Evolutionary conservation across 2,329 filamentous ascomycete genomes (phyloP).

Genomic region (Orbilia brochopaga): DNA sequence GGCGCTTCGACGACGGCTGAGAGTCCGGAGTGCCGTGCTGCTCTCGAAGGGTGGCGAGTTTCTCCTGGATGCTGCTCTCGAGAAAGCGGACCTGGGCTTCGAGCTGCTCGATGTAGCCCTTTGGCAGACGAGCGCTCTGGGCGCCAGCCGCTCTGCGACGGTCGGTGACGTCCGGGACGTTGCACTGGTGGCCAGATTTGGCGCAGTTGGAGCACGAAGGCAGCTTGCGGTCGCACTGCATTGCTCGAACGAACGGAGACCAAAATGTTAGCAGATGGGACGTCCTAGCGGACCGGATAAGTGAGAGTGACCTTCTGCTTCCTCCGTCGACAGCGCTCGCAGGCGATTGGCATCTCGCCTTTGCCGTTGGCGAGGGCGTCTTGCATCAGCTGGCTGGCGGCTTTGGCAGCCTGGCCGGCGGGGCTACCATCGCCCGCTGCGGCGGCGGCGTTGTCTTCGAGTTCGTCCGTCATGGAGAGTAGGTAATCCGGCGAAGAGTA

Average conservation of each 20-base stretch:
- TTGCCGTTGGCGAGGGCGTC: constrained; percentile 49
- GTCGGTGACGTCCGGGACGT: constrained; percentile 50
- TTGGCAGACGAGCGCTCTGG: constrained; percentile 45
- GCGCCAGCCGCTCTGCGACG: constrained; percentile 44
- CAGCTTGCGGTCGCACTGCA: constrained; percentile 46
- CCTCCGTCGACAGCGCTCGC: constrained; percentile 46
- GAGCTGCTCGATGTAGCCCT: constrained; percentile 50
- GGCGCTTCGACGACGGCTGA: constrained; percentile 38
- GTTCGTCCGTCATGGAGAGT: constrained; percentile 21
- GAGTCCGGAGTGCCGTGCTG: constrained; percentile 42
- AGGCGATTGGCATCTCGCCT: constrained; percentile 51
- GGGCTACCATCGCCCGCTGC: constrained; percentile 8
- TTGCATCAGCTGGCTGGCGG: constrained; percentile 49
- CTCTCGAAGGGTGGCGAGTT: constrained; percentile 42
- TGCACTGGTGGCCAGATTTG: constrained; percentile 50
- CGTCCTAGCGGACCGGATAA: neutral
- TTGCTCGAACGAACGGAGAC: neutral
- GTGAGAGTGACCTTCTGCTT: constrained; percentile 38
- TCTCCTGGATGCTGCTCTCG: constrained; percentile 51
- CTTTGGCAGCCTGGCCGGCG: constrained; percentile 19
- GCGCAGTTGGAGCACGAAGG: constrained; percentile 50
- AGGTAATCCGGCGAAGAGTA: neutral
- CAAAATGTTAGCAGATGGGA: constrained; percentile 8
- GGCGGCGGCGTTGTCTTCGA: constrained; percentile 24
- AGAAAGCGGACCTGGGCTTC: constrained; percentile 48